Conservation (phyloP, 192 early-diverging fungal genomes). For the Endogone sp. region DNA sequence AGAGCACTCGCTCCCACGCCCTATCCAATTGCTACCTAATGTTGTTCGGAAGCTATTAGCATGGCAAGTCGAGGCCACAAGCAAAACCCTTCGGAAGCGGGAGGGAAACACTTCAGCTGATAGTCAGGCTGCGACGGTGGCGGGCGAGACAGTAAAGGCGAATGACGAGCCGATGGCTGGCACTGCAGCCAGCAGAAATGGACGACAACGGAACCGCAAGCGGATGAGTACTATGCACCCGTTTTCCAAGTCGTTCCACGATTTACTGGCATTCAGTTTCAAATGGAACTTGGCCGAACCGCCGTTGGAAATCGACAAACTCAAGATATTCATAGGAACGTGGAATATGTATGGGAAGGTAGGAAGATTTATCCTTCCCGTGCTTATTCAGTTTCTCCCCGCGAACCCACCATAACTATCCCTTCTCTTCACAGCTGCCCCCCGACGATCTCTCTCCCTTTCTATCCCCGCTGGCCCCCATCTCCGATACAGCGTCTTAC, state of each 20-base stretch:
- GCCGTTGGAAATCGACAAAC: conserved; percentile 11
- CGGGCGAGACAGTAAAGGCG: too few relatives aligned
- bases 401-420: background rate
- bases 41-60: too few relatives aligned
- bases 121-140: too few relatives aligned
- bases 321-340: conserved; percentile 53
- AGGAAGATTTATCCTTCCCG: background rate
- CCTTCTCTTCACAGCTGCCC: conserved; percentile 10
- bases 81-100: too few relatives aligned
- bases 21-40: too few relatives aligned
- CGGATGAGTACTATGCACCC: too few relatives aligned
- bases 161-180: too few relatives aligned
- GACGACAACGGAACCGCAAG: too few relatives aligned
- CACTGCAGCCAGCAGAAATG: too few relatives aligned
- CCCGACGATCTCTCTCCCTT: conserved; percentile 11
- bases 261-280: background rate
- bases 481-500: background rate
- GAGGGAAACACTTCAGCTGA: too few relatives aligned
- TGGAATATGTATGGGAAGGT: conserved; percentile 51
- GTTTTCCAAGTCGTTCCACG: background rate
- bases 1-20: too few relatives aligned
- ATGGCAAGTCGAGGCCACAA: too few relatives aligned
- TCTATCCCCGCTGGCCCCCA: background rate
- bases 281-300: background rate
- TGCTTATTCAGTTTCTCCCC: background rate